Percentiles rank a stretch among this genome's conserved stretches.
Evolutionary conservation across 495 filamentous ascomycete genomes (phyloP).

Genomic region (Achaetomiella virescens): DNA sequence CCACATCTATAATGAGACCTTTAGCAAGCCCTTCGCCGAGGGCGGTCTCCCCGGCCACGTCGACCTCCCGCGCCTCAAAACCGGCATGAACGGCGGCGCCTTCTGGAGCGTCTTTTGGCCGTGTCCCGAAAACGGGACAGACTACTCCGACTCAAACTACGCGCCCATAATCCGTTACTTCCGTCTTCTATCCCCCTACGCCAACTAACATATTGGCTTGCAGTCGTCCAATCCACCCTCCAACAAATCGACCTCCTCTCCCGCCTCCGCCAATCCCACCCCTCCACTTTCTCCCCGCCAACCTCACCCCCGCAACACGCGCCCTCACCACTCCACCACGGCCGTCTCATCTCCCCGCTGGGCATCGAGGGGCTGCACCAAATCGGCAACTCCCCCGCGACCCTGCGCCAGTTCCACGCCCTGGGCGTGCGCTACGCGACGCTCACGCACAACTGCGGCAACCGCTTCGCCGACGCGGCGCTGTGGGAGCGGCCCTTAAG

Average conservation of each 20-base stretch:
- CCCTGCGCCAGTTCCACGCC: constrained; percentile 64
- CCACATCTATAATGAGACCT: constrained; percentile 68
- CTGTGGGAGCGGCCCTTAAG: constrained; percentile 43
- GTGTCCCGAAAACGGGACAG: constrained; percentile 63
- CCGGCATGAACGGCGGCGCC: constrained; percentile 60
- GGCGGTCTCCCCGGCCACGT: constrained; percentile 67
- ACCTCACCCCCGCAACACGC: constrained; percentile 51
- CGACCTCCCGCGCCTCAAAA: constrained; percentile 61
- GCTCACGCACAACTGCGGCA: constrained; percentile 91
- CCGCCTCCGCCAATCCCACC: constrained; percentile 62
- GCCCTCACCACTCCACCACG: constrained; percentile 50
- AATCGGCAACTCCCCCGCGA: constrained; percentile 79
- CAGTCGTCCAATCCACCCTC: constrained; percentile 62
- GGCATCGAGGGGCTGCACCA: constrained; percentile 93
- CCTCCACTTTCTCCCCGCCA: constrained; percentile 59
- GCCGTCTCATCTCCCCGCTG: constrained; percentile 58
- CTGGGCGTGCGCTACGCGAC: constrained; percentile 90
- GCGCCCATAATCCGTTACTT: constrained; percentile 8
- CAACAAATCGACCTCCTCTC: constrained; percentile 78
- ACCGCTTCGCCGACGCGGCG: constrained; percentile 81
- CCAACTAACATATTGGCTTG: too few relatives aligned
- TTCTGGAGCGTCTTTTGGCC: constrained; percentile 89
- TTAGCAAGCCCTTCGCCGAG: constrained; percentile 60
- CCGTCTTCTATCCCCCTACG: neutral
- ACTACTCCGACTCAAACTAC: constrained; percentile 73